Base-by-base conservation (phyloP, 2,329 filamentous ascomycete species). In the Talaromyces atroroseus region DNA sequence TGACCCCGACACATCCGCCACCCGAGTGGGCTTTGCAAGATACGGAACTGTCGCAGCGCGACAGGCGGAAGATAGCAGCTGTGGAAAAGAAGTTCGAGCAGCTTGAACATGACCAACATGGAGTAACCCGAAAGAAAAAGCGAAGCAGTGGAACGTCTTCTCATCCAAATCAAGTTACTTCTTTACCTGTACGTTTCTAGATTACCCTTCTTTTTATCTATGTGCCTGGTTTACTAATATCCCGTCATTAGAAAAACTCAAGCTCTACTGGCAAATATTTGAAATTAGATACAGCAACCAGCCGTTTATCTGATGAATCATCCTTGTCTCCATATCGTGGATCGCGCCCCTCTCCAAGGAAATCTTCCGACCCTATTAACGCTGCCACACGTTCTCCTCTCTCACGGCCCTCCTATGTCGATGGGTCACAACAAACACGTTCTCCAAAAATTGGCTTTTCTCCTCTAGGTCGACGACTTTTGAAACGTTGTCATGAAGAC, bases 41-140 rank as follows among this genome's bases (percentile, higher is more conserved):
- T 11, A 67, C 76, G 1, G 82, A 83, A 60, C 73, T 85, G 59
- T 85, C 83, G 1, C 82, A 81, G 59, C 78, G 83, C 5, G 83
- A 86, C 62, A 79, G 79, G 63, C 80, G 82, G 58, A 86, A 86
- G 68, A 76, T 86, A 48, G 81, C 82, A 54, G 82, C 82, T 55
- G 80, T 82, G 44, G 83, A 86, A 63, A 81, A 81, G 61, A 78
- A 85, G 58, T 85, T 85, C 60, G 78, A 82, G 60, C 78, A 82
- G 62, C 74, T 84, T 60, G 83, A 85, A 62, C 75, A 80, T 49
- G 80, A 85, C 26, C 26, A 29, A 29, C 26, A 29, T 57, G 60
- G 65, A 16, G 60, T 64, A 32, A 78, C 78, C 54, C 78, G 75
- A 61, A 80, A 80, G 68, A 82, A 79, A 66, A 82, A 85, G 64